Evolutionary conservation across 208 protist genomes (phyloP).

Genomic region (Trypanosoma boissoni): DNA sequence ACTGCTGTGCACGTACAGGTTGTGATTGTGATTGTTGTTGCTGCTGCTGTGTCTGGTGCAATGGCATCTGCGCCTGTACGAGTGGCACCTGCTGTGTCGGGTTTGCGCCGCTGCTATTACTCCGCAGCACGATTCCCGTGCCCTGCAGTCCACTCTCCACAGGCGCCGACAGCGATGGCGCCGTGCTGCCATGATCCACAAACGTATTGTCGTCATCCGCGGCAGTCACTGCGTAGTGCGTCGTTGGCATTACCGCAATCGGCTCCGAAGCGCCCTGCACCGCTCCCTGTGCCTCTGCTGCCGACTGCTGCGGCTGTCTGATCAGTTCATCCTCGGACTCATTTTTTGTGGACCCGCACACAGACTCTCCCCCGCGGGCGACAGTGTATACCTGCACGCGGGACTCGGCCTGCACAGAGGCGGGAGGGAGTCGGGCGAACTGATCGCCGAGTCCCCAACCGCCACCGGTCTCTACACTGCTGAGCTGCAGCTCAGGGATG

Average conservation of each 20-base stretch:
- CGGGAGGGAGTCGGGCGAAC: conserved; percentile 53
- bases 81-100: not conserved
- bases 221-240: conserved; percentile 30
- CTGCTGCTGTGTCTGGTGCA: not conserved
- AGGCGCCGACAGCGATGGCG: not conserved
- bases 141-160: conserved; percentile 6
- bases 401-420: conserved; percentile 38
- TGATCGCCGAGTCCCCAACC: conserved; percentile 70
- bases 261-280: not conserved
- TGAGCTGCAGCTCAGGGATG: conserved; percentile 40
- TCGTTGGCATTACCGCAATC: conserved; percentile 28
- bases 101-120: not conserved
- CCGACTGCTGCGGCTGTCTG: conserved; percentile 6
- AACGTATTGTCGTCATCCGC: conserved; percentile 87
- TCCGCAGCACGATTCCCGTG: not conserved
- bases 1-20: not conserved
- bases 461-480: conserved; percentile 48
- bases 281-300: not conserved
- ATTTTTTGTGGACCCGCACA: not conserved
- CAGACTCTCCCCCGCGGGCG: conserved; percentile 8
- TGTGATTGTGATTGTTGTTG: not conserved
- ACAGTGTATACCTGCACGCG: conserved; percentile 31
- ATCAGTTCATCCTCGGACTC: conserved; percentile 13
- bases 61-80: not conserved
- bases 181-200: conserved; percentile 78